Evolutionary conservation across 2,329 filamentous ascomycete species (phyloP), one percentile per base, ranked within the genome.

Genomic region (Fusarium chuoi): DNA sequence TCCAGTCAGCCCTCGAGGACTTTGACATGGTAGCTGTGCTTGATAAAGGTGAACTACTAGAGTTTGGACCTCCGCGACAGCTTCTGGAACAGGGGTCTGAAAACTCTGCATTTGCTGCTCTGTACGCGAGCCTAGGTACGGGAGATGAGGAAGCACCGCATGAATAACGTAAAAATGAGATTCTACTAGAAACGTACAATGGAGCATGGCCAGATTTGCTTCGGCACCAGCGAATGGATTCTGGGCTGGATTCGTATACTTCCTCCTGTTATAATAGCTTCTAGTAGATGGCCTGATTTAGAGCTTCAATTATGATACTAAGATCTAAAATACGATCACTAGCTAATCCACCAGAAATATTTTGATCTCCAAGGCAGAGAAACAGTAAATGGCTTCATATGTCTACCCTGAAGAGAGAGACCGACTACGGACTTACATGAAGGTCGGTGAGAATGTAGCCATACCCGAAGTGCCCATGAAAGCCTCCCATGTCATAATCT

Each of bases 1-100:
- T 79, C 6, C 65, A 76, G 12, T 71, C 73, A 22, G 75, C 65
- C 7, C 38, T 77, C 0, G 45, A 76, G 5, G 75, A 77, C 18
- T 77, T 77, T 35, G 75, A 77, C 30, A 65, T 65, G 54, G 61
- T 77, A 12, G 69, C 57, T 7, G 54, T 78, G 6, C 68, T 78
- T 35, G 69, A 78, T 24, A 66, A 58, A 14, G 77, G 77, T 1
- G 62, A 66, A 54, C n/a, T 78, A 3, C 41, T 65, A n/a, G 77
- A 78, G 36, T 70, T 75, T 46, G 77, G 72, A 10, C 51, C 68
- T 6, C 77, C 76, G 1, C 63, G 59, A 38, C 38, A 73, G n/a
- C 59, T 76, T 7, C 51, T 76, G 2, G n/a, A 28, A 5, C 62
- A 75, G 39, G 72, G 72, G 4, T 12, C 55, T 7, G 28, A 33